Evolutionary conservation across 2,329 filamentous ascomycete species (phyloP).

Genomic region (Talaromyces sp.): DNA sequence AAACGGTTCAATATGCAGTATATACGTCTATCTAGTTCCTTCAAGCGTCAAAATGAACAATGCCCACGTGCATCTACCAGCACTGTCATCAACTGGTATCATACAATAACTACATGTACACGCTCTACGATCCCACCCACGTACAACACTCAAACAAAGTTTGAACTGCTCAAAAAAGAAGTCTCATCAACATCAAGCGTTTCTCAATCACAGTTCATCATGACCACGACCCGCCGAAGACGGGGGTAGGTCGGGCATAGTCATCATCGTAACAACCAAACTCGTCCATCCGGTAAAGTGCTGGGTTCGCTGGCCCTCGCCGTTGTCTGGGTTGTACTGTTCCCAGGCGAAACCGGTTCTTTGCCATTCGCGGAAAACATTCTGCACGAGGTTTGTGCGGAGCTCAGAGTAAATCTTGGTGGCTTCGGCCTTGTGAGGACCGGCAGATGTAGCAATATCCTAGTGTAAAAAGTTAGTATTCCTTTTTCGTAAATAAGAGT

Average conservation of each 20-base stretch:
- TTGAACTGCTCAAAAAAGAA: background rate
- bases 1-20: background rate
- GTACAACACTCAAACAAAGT: background rate
- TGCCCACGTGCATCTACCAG: background rate
- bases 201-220: constrained; percentile 44
- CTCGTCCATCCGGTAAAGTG: constrained; percentile 99
- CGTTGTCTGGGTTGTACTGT: constrained; percentile 93
- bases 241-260: constrained; percentile 67
- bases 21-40: background rate
- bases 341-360: constrained; percentile 97
- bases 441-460: constrained; percentile 59
- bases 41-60: background rate
- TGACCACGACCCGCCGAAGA: constrained; percentile 26
- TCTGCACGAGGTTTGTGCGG: constrained; percentile 79
- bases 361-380: constrained; percentile 81
- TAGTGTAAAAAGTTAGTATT: constrained; percentile 22
- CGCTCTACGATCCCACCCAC: background rate
- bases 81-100: background rate
- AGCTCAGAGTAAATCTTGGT: constrained; percentile 69
- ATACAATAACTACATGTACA: background rate
- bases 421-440: constrained; percentile 65
- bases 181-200: background rate
- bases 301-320: constrained; percentile 88
- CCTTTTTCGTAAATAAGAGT: background rate
- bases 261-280: constrained; percentile 94